Conservation (phyloP, 768 basidiomycete species). For the Calocera viscosa region DNA sequence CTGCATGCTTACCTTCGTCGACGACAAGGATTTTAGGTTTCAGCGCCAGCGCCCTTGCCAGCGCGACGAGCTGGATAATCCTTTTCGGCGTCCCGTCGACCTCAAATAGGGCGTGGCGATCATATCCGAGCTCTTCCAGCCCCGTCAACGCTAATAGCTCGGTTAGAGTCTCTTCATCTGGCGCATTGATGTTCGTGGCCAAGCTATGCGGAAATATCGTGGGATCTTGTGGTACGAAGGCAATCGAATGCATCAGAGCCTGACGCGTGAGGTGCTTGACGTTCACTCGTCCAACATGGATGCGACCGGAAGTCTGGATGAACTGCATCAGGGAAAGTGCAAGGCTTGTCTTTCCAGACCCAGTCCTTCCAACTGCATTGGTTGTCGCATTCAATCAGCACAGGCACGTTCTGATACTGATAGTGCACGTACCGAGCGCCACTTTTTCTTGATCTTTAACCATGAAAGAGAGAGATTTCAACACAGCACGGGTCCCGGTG, state of each 20-base stretch:
- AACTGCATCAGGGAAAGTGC: neutral
- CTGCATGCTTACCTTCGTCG: neutral
- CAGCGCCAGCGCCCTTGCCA: neutral
- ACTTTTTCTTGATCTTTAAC: neutral
- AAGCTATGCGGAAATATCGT: neutral
- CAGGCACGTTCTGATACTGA: neutral
- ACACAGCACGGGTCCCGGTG: neutral
- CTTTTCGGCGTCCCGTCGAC: neutral
- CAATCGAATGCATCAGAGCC: neutral
- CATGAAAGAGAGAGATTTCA: neutral
- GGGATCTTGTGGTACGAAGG: neutral
- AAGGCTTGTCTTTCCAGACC: neutral
- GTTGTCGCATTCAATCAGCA: neutral
- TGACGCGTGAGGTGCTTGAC: neutral
- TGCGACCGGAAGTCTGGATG: neutral
- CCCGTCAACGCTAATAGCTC: neutral
- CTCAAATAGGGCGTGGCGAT: neutral
- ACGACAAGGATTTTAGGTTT: neutral
- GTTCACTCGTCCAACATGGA: neutral
- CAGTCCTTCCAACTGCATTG: neutral
- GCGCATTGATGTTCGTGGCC: neutral
- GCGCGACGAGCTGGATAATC: neutral
- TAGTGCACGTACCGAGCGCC: neutral
- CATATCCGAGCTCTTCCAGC: neutral
- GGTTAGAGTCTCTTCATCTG: neutral